Conservation (phyloP, 1,284 basidiomycete genomes). For the Phenoliferia sp. region DNA sequence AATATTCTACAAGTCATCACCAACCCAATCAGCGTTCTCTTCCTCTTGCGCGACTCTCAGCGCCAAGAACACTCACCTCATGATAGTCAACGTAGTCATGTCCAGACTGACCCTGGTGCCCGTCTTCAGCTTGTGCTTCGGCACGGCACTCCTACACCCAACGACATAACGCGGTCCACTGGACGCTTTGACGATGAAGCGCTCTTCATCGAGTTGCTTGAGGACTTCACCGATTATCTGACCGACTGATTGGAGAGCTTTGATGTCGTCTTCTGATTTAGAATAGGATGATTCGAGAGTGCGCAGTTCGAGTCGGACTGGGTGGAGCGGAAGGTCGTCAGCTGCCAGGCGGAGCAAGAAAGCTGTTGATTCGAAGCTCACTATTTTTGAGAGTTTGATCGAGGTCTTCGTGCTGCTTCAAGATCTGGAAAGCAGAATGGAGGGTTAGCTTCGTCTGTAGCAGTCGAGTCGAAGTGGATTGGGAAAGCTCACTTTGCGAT, state of each 20-base stretch:
- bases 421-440: slow-evolving; percentile 58
- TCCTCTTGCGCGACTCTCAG: background rate
- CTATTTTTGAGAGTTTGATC: slow-evolving; percentile 80
- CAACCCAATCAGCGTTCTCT: background rate
- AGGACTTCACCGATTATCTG: slow-evolving; percentile 99
- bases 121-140: slow-evolving; percentile 75
- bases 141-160: slow-evolving; percentile 90
- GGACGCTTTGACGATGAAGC: slow-evolving; percentile 99
- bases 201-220: slow-evolving; percentile 96
- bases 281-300: slow-evolving; percentile 83
- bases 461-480: background rate
- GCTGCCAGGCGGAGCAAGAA: slow-evolving; percentile 1
- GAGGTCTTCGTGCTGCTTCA: slow-evolving; percentile 75
- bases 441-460: background rate
- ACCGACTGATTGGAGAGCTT: slow-evolving; percentile 96
- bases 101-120: slow-evolving; percentile 95
- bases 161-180: slow-evolving; percentile 98
- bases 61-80: slow-evolving; percentile 56
- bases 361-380: slow-evolving; percentile 46
- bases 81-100: slow-evolving; percentile 99
- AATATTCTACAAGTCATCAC: slow-evolving; percentile 64
- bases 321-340: background rate
- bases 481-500: background rate
- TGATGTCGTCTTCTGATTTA: slow-evolving; percentile 98
- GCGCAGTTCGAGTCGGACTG: slow-evolving; percentile 51